Evolutionary conservation across 2,329 filamentous ascomycete species (phyloP).

Genomic region (Cladophialophora immunda): DNA sequence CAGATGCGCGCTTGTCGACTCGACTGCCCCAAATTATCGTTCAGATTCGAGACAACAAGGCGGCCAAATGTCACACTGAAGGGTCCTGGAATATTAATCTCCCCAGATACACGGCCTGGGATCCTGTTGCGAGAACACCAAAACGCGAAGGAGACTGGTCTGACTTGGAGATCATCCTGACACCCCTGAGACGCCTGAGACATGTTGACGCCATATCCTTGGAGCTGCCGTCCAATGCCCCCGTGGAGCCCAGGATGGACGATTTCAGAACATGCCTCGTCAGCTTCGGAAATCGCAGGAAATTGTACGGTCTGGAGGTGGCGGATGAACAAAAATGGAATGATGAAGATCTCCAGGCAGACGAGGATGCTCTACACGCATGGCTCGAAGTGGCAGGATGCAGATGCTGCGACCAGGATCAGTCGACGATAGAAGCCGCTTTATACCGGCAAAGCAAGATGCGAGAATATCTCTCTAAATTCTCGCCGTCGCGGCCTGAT

Average conservation of each 20-base stretch:
- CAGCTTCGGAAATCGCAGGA: background rate
- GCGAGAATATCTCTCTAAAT: too few relatives aligned
- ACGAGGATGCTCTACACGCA: conserved; percentile 15
- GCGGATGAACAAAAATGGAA: background rate
- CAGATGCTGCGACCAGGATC: background rate
- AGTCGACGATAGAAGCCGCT: background rate
- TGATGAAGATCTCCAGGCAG: conserved; percentile 5
- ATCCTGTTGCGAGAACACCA: conserved; percentile 2
- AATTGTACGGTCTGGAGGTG: conserved; percentile 8
- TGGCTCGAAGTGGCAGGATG: conserved; percentile 16
- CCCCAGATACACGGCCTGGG: conserved; percentile 18
- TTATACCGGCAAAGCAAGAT: background rate
- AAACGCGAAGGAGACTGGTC: background rate
- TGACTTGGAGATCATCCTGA: conserved; percentile 23
- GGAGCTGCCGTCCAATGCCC: conserved; percentile 13
- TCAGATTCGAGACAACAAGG: conserved; percentile 18
- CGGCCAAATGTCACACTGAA: conserved; percentile 11
- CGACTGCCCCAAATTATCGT: conserved; percentile 19
- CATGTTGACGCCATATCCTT: conserved; percentile 14
- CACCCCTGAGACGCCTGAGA: conserved; percentile 23
- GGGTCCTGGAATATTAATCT: conserved; percentile 12
- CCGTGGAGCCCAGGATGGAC: background rate
- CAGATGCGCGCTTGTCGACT: conserved; percentile 1
- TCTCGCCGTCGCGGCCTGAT: too few relatives aligned
- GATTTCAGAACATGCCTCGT: conserved; percentile 4